Evolutionary conservation across 257 asterid genomes (phyloP), one percentile per base, ranked within the genome.

Genomic region (Nicotiana undulata): DNA sequence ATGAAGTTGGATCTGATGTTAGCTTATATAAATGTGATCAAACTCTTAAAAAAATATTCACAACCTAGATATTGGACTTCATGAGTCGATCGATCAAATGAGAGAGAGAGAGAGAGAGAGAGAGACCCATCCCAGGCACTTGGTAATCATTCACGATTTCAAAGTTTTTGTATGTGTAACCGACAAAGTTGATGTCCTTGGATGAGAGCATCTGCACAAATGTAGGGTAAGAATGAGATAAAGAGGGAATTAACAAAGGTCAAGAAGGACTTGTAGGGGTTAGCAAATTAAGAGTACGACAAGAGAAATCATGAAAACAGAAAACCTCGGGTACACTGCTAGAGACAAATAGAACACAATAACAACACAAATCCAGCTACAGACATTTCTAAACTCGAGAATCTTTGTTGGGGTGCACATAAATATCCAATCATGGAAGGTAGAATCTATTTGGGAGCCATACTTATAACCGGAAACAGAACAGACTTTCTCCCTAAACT

Each of bases 121-220:
- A 84, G 84, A 86, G 55, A 93, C 97, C 95, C 93, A 91, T 95
- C 91, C 99, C 98, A 84, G 94, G 95, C 76, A 88, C 94, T 95
- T 93, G 98, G 85, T 93, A 95, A 78, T 95, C 99, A 58, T 93
- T 93, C 88, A 95, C 99, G 49, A 95, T 93, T 85, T 93, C 98
- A 80, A 93, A 95, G 90, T 95, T 95, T 91, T 95, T 95, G 95
- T 93, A 95, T 0, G 99, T 95, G 90, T 95, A 95, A 77, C 99
- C 99, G 11, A 95, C 98, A 89, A 95, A 95, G 88, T 95, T 92
- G 84, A 95, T 88, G 81, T 95, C 99, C 88, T 93, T 93, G 82
- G 99, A 93, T 37, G 99, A 92, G 85, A 95, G 97, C 97, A 93
- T 95, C 97, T 93, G 92, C 82, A 77, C 20, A 64, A 74, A 24